These are phyloP conservation scores for Strigomonas culicis DNA, from an alignment of 208 protist species.

Conservation along the genomic window DNA sequence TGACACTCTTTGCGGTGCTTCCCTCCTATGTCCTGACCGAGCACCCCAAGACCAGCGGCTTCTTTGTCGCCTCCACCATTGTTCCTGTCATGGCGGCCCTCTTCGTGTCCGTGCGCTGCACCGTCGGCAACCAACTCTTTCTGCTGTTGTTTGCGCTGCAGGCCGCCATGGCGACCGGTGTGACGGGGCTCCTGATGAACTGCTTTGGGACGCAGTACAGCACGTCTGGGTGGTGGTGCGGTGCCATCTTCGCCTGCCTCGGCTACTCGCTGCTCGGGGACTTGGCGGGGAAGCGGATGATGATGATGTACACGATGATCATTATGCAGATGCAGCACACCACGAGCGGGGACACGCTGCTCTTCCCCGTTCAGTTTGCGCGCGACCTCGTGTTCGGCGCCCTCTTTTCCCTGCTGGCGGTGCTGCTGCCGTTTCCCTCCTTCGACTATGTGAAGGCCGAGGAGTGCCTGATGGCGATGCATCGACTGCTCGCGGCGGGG, in stretches of 20 bases:
- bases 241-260: conserved; percentile 38
- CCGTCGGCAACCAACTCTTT: conserved; percentile 33
- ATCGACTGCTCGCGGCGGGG: conserved; percentile 45
- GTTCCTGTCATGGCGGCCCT: background rate
- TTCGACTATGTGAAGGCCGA: conserved; percentile 28
- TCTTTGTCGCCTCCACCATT: background rate
- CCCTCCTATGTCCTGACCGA: background rate
- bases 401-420: conserved; percentile 24
- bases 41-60: background rate
- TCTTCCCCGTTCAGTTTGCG: conserved; percentile 28
- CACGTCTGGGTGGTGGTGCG: conserved; percentile 55
- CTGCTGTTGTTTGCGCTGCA: conserved; percentile 28
- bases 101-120: conserved; percentile 9
- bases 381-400: conserved; percentile 42
- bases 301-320: conserved; percentile 56
- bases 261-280: conserved; percentile 44
- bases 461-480: conserved; percentile 28
- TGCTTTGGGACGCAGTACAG: conserved; percentile 28
- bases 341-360: conserved; percentile 14
- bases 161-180: conserved; percentile 18
- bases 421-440: conserved; percentile 43
- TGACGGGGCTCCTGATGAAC: conserved; percentile 49
- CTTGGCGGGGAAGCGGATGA: conserved; percentile 33
- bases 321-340: conserved; percentile 49
- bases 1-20: background rate